Conservation (phyloP, 768 basidiomycete species). For the Stropharia rugosoannulata region DNA sequence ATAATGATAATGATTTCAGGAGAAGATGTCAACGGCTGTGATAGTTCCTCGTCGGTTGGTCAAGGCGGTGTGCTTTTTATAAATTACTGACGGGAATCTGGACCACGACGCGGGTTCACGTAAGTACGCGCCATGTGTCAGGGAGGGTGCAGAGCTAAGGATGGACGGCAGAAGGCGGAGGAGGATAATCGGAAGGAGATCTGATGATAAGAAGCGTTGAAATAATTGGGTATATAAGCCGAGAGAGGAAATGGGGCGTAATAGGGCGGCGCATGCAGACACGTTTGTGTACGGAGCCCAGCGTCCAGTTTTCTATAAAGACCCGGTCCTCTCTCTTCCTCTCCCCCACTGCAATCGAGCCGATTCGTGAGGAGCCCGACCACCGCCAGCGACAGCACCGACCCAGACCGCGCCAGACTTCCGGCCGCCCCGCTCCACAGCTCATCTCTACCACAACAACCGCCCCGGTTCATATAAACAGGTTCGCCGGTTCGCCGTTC, state of each 20-base stretch:
- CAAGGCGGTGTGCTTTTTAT: not conserved
- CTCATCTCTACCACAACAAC: slow-evolving; percentile 69
- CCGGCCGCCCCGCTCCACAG: slow-evolving; percentile 53
- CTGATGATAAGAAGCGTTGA: slow-evolving; percentile 32
- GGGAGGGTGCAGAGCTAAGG: not conserved
- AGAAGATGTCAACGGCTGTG: not conserved
- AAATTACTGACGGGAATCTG: not conserved
- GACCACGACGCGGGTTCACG: slow-evolving; percentile 4
- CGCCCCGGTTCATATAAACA: slow-evolving; percentile 55
- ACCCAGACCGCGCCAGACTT: slow-evolving; percentile 41
- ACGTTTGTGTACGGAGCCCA: slow-evolving; percentile 38
- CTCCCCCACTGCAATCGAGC: slow-evolving; percentile 14
- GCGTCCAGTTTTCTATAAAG: slow-evolving; percentile 19
- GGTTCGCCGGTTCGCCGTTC: slow-evolving; percentile 39
- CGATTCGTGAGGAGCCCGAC: slow-evolving; percentile 53
- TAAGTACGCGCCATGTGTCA: slow-evolving; percentile 1
- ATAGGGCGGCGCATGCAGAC: slow-evolving; percentile 33
- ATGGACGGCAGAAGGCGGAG: slow-evolving; percentile 13
- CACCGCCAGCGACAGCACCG: slow-evolving; percentile 66
- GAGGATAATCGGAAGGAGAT: slow-evolving; percentile 14
- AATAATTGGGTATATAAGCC: slow-evolving; percentile 36
- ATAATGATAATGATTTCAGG: not conserved
- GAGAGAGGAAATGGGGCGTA: slow-evolving; percentile 26
- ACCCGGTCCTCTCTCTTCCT: slow-evolving; percentile 7
- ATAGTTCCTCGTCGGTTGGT: not conserved